A percentile compares a stretch with the other conserved stretches of the same genome.
These are phyloP conservation scores for Didymellaceae sp. DNA, from an alignment of 2,329 filamentous ascomycete species.

Conservation along the genomic window DNA sequence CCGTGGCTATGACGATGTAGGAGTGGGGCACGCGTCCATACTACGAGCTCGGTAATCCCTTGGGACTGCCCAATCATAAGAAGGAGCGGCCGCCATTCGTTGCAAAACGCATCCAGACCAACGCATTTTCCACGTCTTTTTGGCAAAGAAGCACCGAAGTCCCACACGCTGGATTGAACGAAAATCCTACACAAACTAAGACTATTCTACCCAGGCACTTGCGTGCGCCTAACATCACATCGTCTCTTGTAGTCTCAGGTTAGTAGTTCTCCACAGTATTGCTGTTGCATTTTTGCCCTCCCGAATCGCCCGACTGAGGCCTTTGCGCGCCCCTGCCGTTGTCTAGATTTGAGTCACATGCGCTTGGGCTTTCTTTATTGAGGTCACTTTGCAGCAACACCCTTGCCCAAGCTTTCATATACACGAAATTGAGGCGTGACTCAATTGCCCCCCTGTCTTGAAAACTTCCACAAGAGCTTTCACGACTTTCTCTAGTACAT, in stretches of 20 bases:
- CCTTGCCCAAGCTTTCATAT: slow-evolving; percentile 30
- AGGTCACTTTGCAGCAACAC: slow-evolving; percentile 26
- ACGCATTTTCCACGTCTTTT: slow-evolving; percentile 4
- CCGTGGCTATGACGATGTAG: slow-evolving; percentile 7
- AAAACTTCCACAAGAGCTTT: no score
- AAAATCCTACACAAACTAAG: slow-evolving; percentile 7
- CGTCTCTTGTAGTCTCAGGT: slow-evolving; percentile 1
- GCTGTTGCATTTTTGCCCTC: background rate
- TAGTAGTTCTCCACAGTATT: background rate
- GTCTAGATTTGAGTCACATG: slow-evolving; percentile 32
- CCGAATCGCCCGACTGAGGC: background rate
- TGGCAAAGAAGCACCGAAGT: background rate
- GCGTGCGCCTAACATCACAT: background rate
- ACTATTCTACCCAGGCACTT: background rate
- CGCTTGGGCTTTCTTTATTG: slow-evolving; percentile 26
- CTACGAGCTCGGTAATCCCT: slow-evolving; percentile 15
- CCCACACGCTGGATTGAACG: slow-evolving; percentile 3
- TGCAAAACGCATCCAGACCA: background rate
- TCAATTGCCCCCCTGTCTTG: slow-evolving; percentile 11
- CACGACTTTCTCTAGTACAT: no score
- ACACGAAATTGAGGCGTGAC: slow-evolving; percentile 19
- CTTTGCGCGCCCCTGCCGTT: slow-evolving; percentile 7
- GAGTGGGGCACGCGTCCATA: slow-evolving; percentile 17
- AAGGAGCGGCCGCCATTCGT: slow-evolving; percentile 24
- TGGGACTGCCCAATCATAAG: slow-evolving; percentile 23